Percentiles rank a stretch among this genome's conserved stretches.
phyloP scores from a whole-genome alignment of 352 stramenopile species.

The Lagenidium giganteum region DNA sequence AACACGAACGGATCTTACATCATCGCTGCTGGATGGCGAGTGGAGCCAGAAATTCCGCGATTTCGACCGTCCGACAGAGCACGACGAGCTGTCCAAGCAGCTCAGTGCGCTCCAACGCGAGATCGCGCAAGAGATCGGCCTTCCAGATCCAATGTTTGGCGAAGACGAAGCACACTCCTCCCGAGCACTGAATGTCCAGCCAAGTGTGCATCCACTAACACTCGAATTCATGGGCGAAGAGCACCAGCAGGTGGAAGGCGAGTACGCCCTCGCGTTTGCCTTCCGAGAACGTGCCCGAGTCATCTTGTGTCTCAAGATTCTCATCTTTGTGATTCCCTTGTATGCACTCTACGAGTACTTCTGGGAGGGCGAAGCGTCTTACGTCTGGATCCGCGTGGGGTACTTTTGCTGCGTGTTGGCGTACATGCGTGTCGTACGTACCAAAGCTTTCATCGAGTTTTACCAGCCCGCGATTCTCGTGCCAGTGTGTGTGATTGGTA shows the following conservation, averaged over 20 bases:
- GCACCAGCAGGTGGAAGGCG: slow-evolving; percentile 63
- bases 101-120: slow-evolving; percentile 62
- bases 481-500: slow-evolving; percentile 59
- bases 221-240: slow-evolving; percentile 84
- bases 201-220: slow-evolving; percentile 66
- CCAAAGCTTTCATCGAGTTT: slow-evolving; percentile 66
- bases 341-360: slow-evolving; percentile 72
- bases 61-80: slow-evolving; percentile 69
- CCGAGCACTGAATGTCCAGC: slow-evolving; percentile 53
- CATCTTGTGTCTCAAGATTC: slow-evolving; percentile 66
- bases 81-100: slow-evolving; percentile 78
- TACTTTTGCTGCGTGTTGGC: slow-evolving; percentile 70
- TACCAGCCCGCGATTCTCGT: slow-evolving; percentile 74
- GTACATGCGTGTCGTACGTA: slow-evolving; percentile 64
- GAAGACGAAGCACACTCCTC: slow-evolving; percentile 71
- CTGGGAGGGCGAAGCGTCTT: slow-evolving; percentile 51
- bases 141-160: slow-evolving; percentile 48
- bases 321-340: slow-evolving; percentile 62
- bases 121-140: slow-evolving; percentile 65
- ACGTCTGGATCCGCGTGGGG: slow-evolving; percentile 53
- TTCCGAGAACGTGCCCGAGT: slow-evolving; percentile 62
- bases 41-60: slow-evolving; percentile 81
- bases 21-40: slow-evolving; percentile 57
- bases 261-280: slow-evolving; percentile 74
- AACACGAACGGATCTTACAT: slow-evolving; percentile 34